These are phyloP conservation scores for Clarireedia homoeocarpa DNA, from an alignment of 2,329 filamentous ascomycete genomes.

Conservation along the genomic window DNA sequence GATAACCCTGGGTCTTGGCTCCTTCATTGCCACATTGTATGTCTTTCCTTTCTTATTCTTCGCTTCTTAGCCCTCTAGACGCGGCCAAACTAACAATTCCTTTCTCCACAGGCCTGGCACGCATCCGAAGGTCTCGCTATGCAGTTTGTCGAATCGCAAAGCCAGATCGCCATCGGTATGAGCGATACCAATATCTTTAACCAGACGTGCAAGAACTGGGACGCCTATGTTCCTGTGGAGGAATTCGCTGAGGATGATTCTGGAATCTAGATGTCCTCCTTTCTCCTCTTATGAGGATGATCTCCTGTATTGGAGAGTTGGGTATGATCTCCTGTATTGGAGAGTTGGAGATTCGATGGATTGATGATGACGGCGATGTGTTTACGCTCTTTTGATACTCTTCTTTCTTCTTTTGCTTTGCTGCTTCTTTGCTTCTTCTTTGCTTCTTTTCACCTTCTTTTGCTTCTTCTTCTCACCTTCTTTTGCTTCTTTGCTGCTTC, in stretches of 20 bases:
- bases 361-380: background rate
- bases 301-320: too few species aligned
- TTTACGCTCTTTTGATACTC: background rate
- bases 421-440: background rate
- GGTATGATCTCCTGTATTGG: background rate
- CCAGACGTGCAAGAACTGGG: constrained; percentile 21
- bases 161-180: constrained; percentile 17
- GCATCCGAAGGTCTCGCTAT: constrained; percentile 44
- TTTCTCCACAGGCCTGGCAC: constrained; percentile 36
- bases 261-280: constrained; percentile 17
- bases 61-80: too few species aligned
- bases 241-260: constrained; percentile 22
- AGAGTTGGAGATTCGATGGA: background rate
- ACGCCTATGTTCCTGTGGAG: constrained; percentile 13
- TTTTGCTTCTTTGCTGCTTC: too few species aligned
- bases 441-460: background rate
- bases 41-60: too few species aligned
- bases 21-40: constrained; percentile 31
- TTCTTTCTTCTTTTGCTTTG: background rate
- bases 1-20: constrained; percentile 29
- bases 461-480: too few species aligned
- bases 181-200: constrained; percentile 12
- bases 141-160: constrained; percentile 39
- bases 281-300: background rate
- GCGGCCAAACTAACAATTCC: too few species aligned